Conservation (phyloP, 2,329 filamentous ascomycete genomes). For the Colletotrichum zoysiae region DNA sequence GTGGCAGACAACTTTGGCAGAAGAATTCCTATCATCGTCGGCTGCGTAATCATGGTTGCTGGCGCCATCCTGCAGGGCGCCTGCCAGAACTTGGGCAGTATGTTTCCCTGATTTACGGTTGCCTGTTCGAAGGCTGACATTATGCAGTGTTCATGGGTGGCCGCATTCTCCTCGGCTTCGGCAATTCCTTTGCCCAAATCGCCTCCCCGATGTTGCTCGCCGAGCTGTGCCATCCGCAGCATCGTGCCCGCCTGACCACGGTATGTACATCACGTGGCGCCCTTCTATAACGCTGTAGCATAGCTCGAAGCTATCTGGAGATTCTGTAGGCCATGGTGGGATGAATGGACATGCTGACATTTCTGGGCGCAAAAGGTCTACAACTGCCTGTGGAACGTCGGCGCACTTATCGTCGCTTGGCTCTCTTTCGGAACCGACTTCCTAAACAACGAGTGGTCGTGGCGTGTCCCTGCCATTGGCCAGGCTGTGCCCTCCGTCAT, state of each 20-base stretch:
- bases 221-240: conserved; percentile 65
- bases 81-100: conserved; percentile 55
- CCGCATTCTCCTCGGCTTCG: conserved; percentile 69
- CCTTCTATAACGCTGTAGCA: background rate
- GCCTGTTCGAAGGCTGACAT: conserved; percentile 3
- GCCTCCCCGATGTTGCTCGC: conserved; percentile 65
- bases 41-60: conserved; percentile 66
- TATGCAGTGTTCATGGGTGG: conserved; percentile 59
- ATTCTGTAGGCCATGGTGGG: background rate
- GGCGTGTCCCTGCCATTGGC: conserved; percentile 63
- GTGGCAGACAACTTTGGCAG: conserved; percentile 68
- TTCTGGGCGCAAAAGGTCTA: background rate
- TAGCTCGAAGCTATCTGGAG: background rate
- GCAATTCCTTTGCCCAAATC: conserved; percentile 65
- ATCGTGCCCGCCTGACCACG: conserved; percentile 62
- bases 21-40: conserved; percentile 65
- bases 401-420: conserved; percentile 60
- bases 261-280: conserved; percentile 52
- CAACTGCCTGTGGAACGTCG: conserved; percentile 69
- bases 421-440: conserved; percentile 62
- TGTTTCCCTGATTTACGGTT: conserved; percentile 25
- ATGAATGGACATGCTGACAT: background rate
- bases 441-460: conserved; percentile 63
- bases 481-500: conserved; percentile 62
- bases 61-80: conserved; percentile 69